Percentiles rank a stretch among this genome's conserved stretches.
phyloP scores from a whole-genome alignment of 192 early-diverging fungal species.

The Backusella circina region DNA sequence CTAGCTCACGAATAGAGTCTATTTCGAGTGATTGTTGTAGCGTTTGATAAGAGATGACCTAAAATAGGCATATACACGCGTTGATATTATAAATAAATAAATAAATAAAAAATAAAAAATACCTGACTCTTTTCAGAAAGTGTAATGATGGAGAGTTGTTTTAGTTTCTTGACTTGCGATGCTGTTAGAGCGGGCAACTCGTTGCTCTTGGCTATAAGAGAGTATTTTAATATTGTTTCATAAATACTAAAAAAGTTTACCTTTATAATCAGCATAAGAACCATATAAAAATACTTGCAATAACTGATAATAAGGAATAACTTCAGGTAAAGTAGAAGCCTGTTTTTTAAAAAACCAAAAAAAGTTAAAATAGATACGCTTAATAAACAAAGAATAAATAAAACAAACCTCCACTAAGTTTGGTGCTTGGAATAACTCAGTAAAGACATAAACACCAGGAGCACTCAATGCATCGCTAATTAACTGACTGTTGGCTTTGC shows the following conservation, averaged over 20 bases:
- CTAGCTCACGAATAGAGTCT: slow-evolving; percentile 75
- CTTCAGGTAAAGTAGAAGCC: slow-evolving; percentile 45
- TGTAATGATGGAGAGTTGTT: slow-evolving; percentile 78
- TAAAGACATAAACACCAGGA: slow-evolving; percentile 76
- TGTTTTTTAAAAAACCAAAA: slow-evolving; percentile 25
- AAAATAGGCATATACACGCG: background rate
- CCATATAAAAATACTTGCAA: slow-evolving; percentile 81
- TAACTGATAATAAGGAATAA: slow-evolving; percentile 47
- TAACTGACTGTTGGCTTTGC: slow-evolving; percentile 66
- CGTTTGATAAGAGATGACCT: slow-evolving; percentile 69
- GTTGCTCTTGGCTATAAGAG: slow-evolving; percentile 47
- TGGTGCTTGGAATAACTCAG: slow-evolving; percentile 67
- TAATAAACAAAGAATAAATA: background rate
- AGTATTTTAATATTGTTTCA: background rate
- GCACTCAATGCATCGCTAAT: slow-evolving; percentile 68
- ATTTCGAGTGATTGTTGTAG: slow-evolving; percentile 69
- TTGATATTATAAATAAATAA: background rate
- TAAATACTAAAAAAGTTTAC: too few species aligned
- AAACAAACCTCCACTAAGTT: slow-evolving; percentile 63
- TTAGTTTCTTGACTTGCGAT: slow-evolving; percentile 51
- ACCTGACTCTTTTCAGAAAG: slow-evolving; percentile 62
- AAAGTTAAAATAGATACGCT: background rate
- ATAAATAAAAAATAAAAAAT: slow-evolving; percentile 19
- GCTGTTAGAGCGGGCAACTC: slow-evolving; percentile 45
- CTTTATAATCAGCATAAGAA: slow-evolving; percentile 73